These are phyloP conservation scores for Athelia psychrophila DNA, from an alignment of 1,284 basidiomycete genomes.

Conservation along the genomic window DNA sequence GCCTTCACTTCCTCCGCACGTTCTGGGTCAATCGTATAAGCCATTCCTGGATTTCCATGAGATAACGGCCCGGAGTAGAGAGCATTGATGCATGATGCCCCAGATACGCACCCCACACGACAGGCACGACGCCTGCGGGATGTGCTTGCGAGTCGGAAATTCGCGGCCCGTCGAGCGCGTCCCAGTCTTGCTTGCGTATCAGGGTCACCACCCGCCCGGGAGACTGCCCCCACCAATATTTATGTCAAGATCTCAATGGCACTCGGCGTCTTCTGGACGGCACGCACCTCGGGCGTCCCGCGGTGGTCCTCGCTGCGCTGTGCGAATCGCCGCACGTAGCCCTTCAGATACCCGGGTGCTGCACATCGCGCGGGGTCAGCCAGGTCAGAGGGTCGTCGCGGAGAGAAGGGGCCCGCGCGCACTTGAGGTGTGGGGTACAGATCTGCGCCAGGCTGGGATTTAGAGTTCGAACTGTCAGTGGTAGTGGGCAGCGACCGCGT, in stretches of 20 bases:
- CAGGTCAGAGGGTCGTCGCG: too few species aligned
- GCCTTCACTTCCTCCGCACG: conserved; percentile 47
- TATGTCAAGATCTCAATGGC: neutral
- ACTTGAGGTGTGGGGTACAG: conserved; percentile 56
- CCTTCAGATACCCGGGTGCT: conserved; percentile 83
- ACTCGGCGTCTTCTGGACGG: neutral
- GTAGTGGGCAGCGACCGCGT: conserved; percentile 46
- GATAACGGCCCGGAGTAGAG: neutral
- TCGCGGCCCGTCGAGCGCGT: conserved; percentile 49
- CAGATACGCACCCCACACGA: conserved; percentile 65
- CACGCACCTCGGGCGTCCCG: conserved; percentile 69
- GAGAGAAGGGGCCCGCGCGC: conserved; percentile 59
- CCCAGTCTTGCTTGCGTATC: conserved; percentile 84
- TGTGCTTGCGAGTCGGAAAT: neutral
- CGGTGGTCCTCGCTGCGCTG: conserved; percentile 88
- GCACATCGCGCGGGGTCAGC: neutral
- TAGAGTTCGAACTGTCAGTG: too few species aligned
- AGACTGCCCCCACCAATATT: conserved; percentile 50
- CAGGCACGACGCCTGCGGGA: conserved; percentile 56
- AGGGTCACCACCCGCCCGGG: conserved; percentile 88
- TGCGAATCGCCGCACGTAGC: conserved; percentile 83
- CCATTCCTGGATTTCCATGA: conserved; percentile 31
- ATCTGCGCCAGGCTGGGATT: too few species aligned
- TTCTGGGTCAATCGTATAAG: conserved; percentile 51
- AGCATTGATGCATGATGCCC: neutral